Percentiles rank a stretch among this genome's conserved stretches.
Conservation (phyloP, 768 basidiomycete genomes). For the Lactarius evosmus region DNA sequence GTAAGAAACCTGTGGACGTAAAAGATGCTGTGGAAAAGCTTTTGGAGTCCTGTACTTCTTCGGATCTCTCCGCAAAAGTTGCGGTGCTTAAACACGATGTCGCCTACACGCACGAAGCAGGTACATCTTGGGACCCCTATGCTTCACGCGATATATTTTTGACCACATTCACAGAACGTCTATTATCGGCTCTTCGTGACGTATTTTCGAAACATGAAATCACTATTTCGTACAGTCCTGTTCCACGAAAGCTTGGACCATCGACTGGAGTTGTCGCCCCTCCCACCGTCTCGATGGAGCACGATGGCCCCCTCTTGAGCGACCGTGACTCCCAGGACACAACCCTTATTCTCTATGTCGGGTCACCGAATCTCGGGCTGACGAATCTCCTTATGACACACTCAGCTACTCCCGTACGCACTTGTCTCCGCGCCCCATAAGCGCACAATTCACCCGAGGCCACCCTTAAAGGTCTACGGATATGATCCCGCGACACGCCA, state of each 20-base stretch:
- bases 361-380: conserved; percentile 73
- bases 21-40: conserved; percentile 48
- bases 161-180: conserved; percentile 33
- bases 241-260: conserved; percentile 31
- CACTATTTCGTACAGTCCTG: conserved; percentile 36
- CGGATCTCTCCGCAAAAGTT: conserved; percentile 28
- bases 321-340: not conserved
- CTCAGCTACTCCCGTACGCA: conserved; percentile 52
- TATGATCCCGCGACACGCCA: conserved; percentile 60
- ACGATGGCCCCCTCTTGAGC: not conserved
- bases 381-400: conserved; percentile 88
- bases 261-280: conserved; percentile 10
- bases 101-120: conserved; percentile 63
- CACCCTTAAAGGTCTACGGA: conserved; percentile 56
- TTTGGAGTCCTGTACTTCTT: conserved; percentile 34
- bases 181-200: conserved; percentile 35
- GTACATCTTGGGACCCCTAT: conserved; percentile 37
- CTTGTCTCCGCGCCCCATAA: not conserved
- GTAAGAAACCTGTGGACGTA: conserved; percentile 63
- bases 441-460: not conserved
- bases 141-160: not conserved
- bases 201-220: conserved; percentile 19
- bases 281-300: not conserved
- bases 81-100: conserved; percentile 75
- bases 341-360: conserved; percentile 51